Conservation (phyloP, 768 basidiomycete genomes). For the Termitomyces titanicus region DNA sequence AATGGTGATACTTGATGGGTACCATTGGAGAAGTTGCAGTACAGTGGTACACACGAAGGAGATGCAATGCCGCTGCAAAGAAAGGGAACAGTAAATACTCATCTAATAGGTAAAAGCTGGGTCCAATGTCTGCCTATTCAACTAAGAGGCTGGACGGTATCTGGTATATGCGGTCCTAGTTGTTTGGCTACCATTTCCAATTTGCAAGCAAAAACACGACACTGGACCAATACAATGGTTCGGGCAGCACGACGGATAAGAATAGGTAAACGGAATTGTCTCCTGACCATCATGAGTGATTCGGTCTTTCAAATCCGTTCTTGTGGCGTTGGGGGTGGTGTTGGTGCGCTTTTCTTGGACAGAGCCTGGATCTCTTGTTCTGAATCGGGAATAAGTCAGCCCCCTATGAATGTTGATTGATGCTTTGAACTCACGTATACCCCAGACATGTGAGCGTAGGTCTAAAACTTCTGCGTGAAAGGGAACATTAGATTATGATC, state of each 20-base stretch:
- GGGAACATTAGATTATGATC: background rate
- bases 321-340: background rate
- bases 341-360: conserved; percentile 52
- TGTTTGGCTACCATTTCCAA: background rate
- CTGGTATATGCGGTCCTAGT: background rate
- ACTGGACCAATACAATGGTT: background rate
- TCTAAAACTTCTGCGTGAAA: conserved; percentile 67
- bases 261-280: background rate
- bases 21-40: background rate
- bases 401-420: background rate
- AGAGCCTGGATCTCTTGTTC: conserved; percentile 80
- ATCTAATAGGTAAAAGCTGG: no score
- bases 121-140: no score
- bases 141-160: background rate
- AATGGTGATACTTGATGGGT: background rate
- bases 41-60: background rate
- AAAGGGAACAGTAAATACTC: background rate
- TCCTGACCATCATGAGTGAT: background rate
- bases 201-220: background rate
- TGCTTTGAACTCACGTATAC: conserved; percentile 63
- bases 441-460: conserved; percentile 79
- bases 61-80: background rate
- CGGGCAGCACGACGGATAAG: background rate
- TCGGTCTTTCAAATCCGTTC: background rate
- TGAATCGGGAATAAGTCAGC: conserved; percentile 23